These are phyloP conservation scores for Daldinia vernicosa DNA, from an alignment of 495 filamentous ascomycete species.

Conservation along the genomic window DNA sequence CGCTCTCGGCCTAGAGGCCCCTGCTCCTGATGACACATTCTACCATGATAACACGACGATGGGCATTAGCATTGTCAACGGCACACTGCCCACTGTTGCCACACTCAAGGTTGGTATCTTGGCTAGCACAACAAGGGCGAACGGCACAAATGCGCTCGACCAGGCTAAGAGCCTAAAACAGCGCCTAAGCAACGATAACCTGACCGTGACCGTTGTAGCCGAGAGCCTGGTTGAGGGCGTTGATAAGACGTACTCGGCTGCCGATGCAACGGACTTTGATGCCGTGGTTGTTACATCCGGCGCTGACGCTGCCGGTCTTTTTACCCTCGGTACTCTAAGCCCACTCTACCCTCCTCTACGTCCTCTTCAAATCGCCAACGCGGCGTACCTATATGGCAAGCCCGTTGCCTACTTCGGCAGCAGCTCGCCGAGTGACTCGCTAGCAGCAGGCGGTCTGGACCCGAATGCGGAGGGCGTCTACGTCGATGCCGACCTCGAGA, in stretches of 20 bases:
- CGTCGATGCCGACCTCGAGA: slow-evolving; percentile 45
- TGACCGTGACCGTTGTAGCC: slow-evolving; percentile 69
- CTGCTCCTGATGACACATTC: slow-evolving; percentile 67
- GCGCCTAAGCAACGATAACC: slow-evolving; percentile 56
- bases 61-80: slow-evolving; percentile 68
- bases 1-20: slow-evolving; percentile 67
- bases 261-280: slow-evolving; percentile 78
- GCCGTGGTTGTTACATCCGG: slow-evolving; percentile 70
- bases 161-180: slow-evolving; percentile 60
- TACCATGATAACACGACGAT: slow-evolving; percentile 76
- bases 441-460: slow-evolving; percentile 56
- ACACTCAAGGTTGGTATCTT: slow-evolving; percentile 75
- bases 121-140: slow-evolving; percentile 49
- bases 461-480: slow-evolving; percentile 62
- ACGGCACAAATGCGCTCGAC: slow-evolving; percentile 47
- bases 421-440: slow-evolving; percentile 45
- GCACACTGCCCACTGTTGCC: slow-evolving; percentile 66
- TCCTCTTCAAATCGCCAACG: slow-evolving; percentile 70
- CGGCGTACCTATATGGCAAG: slow-evolving; percentile 78
- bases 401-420: slow-evolving; percentile 70
- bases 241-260: slow-evolving; percentile 73
- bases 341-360: slow-evolving; percentile 71
- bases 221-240: slow-evolving; percentile 66
- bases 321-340: slow-evolving; percentile 49
- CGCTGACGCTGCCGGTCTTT: slow-evolving; percentile 58